phyloP scores from a whole-genome alignment of 2,329 filamentous ascomycete genomes.

The Colletotrichum eleusines region DNA sequence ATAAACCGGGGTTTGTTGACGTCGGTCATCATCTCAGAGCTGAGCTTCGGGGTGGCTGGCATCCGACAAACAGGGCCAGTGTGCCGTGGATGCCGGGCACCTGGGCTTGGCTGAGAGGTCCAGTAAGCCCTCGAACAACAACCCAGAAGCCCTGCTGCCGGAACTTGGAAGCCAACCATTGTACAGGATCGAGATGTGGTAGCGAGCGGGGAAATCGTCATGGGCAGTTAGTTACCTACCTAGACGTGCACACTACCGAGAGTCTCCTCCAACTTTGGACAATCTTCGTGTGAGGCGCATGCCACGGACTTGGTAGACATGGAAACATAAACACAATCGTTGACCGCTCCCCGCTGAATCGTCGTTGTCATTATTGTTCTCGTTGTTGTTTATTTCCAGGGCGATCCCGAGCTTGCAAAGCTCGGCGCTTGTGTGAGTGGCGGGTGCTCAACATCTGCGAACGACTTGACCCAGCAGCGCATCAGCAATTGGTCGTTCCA shows the following conservation, averaged over 20 bases:
- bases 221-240: conserved; percentile 8
- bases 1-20: conserved; percentile 33
- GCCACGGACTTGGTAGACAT: neutral
- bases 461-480: conserved; percentile 21
- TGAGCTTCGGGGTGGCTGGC: conserved; percentile 13
- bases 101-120: conserved; percentile 1
- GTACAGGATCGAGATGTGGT: conserved; percentile 14
- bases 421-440: conserved; percentile 9
- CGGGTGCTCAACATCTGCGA: neutral
- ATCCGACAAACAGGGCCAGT: conserved; percentile 20
- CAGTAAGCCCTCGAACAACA: no score
- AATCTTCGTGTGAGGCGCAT: neutral
- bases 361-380: neutral
- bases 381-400: neutral
- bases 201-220: conserved; percentile 15
- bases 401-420: conserved; percentile 9
- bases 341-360: conserved; percentile 23
- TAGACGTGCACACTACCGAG: conserved; percentile 8
- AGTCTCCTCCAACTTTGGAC: conserved; percentile 1
- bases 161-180: neutral
- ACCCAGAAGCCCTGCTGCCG: neutral
- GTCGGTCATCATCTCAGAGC: conserved; percentile 35
- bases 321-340: conserved; percentile 9
- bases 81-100: conserved; percentile 29
- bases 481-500: conserved; percentile 11